Base-by-base conservation (phyloP, 495 filamentous ascomycete genomes). In the Amphirosellinia nigrospora region DNA sequence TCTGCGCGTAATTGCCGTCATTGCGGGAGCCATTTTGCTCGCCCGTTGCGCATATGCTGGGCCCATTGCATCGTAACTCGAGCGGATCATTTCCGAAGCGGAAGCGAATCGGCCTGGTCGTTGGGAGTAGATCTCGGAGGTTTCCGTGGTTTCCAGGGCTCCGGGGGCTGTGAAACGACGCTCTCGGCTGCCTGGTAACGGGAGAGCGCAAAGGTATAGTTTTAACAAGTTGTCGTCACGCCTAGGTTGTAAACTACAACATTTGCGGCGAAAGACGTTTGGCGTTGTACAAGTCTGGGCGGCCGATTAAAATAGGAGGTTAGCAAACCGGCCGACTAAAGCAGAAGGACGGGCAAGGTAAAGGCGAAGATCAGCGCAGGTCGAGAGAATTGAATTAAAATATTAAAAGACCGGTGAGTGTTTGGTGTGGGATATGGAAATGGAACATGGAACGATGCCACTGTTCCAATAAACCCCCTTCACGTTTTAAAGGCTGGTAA, bases 1-100 rank as follows among this genome's bases (percentile, higher is more conserved):
- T 78, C 56, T 75, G 76, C 38, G 76, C 72, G 65, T 78, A 78
- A 34, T 75, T 75, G 26, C 72, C 72, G 70, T 69, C 76, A 78
- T 78, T 2, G 71, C 61, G 19, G 71, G 67, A 2, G 76, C 69
- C 38, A 71, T 64, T 10, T 30, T 73, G 15, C 48, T 70, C 43
- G 74, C 61, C 59, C 60, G 74, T 11, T 74, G 70, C 21, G 53
- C 45, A 23, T 72, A 68, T 34, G 70, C 55, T 26, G 73, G 72
- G 4, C 73, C 72, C 43, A 68, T 64, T 50, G 72, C 56, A 26
- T 65, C 70, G 65, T 69, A 71, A 38, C 36, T 70, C 23, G 74
- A 71, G 46, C 76, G 76, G 39, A 72, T 50, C 64, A 69, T 69
- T 26, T 43, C 66, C 55, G 55, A 53, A 38, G 32, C 39, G 3